Percentiles rank a stretch among this genome's conserved stretches.
phyloP scores from a whole-genome alignment of 345 rosid species.

The Gossypium turneri region DNA sequence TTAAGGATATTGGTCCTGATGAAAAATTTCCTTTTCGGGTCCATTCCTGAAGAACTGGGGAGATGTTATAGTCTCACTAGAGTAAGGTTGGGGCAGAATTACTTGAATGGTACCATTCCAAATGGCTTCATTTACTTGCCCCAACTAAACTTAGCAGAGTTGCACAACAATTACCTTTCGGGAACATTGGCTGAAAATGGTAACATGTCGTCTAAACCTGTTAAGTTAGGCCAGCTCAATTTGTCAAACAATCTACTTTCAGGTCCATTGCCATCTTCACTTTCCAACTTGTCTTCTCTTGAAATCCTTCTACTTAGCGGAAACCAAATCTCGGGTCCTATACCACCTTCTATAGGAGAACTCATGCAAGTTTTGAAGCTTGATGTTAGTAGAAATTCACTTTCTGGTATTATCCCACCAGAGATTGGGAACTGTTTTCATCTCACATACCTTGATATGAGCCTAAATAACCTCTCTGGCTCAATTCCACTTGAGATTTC shows the following conservation, averaged over 20 bases:
- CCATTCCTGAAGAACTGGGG: conserved; percentile 55
- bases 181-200: conserved; percentile 42
- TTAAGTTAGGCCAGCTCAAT: conserved; percentile 48
- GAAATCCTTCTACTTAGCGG: conserved; percentile 49
- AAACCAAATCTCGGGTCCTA: conserved; percentile 47
- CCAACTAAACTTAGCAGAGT: conserved; percentile 46
- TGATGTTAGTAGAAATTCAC: conserved; percentile 48
- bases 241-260: conserved; percentile 52
- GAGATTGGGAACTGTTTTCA: conserved; percentile 50
- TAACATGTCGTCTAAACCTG: conserved; percentile 26
- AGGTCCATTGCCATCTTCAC: conserved; percentile 46
- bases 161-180: conserved; percentile 55
- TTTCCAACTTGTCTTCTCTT: conserved; percentile 50
- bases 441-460: conserved; percentile 57
- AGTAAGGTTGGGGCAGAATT: conserved; percentile 64
- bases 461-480: conserved; percentile 66
- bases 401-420: conserved; percentile 46
- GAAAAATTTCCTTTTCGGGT: conserved; percentile 59
- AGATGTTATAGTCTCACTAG: conserved; percentile 42
- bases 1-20: conserved; percentile 42
- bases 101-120: conserved; percentile 59
- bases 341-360: conserved; percentile 45
- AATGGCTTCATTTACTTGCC: conserved; percentile 60
- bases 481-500: conserved; percentile 46
- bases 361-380: conserved; percentile 43